These are phyloP conservation scores for Teunomyces barrocoloradensis DNA, from an alignment of 805 yeast genomes.

Conservation along the genomic window DNA sequence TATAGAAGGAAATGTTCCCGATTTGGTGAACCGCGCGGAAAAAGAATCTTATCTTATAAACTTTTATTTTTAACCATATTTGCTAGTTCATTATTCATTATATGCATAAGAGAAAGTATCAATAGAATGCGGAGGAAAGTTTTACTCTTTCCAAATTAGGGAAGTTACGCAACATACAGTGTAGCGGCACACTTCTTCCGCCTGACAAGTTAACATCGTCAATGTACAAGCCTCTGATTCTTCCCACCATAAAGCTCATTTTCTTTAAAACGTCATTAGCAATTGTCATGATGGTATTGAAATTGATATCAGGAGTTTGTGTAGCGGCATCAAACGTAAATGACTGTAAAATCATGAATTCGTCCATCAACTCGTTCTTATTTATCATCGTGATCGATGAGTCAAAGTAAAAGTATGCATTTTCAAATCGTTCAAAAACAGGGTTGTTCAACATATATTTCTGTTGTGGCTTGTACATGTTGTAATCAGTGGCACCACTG, in stretches of 20 bases:
- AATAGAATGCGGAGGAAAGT: conserved; percentile 12
- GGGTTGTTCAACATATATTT: conserved; percentile 4
- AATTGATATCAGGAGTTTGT: conserved; percentile 16
- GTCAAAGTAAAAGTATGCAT: conserved; percentile 35
- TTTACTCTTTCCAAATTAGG: conserved; percentile 32
- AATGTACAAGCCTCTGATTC: conserved; percentile 30
- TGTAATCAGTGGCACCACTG: neutral
- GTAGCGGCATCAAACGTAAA: conserved; percentile 3
- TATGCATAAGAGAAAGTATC: neutral
- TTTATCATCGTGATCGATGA: conserved; percentile 17
- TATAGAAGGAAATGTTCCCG: neutral
- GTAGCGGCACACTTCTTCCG: conserved; percentile 29
- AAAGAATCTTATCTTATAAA: neutral
- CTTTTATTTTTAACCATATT: neutral
- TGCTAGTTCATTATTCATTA: neutral
- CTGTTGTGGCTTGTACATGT: neutral
- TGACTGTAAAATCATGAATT: conserved; percentile 2
- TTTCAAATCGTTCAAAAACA: conserved; percentile 15
- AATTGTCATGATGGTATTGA: conserved; percentile 28
- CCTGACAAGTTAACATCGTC: conserved; percentile 31
- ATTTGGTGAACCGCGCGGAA: neutral
- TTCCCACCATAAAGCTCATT: conserved; percentile 29
- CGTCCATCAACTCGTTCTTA: conserved; percentile 5
- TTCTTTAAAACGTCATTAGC: conserved; percentile 36
- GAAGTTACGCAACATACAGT: conserved; percentile 27